These are phyloP conservation scores for Drechslerella coelobrocha DNA, from an alignment of 2,329 filamentous ascomycete species.

Conservation along the genomic window DNA sequence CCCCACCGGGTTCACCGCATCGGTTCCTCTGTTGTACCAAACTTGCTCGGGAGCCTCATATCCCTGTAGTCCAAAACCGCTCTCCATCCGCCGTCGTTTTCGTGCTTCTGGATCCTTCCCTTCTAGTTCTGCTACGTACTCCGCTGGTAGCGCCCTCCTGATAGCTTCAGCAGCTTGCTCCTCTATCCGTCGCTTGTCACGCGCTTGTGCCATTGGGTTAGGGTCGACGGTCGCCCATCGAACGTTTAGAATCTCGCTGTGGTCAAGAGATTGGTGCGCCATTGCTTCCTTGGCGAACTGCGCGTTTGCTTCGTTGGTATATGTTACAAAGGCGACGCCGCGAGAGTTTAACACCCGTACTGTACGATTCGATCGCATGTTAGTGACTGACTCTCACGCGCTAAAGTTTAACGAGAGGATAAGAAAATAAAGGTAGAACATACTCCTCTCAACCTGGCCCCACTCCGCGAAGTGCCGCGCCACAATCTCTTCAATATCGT, in stretches of 20 bases:
- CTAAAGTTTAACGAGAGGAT: not conserved
- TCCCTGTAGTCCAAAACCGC: slow-evolving; percentile 83
- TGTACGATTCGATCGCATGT: slow-evolving; percentile 52
- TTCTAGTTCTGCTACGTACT: slow-evolving; percentile 92
- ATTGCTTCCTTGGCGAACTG: slow-evolving; percentile 95
- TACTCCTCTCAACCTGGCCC: slow-evolving; percentile 83
- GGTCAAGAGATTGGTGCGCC: slow-evolving; percentile 90
- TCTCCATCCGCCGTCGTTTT: slow-evolving; percentile 88
- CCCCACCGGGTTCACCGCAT: slow-evolving; percentile 69
- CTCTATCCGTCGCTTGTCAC: slow-evolving; percentile 86
- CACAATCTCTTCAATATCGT: slow-evolving; percentile 96
- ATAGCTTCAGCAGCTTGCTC: slow-evolving; percentile 97
- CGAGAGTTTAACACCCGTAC: slow-evolving; percentile 83
- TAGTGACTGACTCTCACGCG: slow-evolving; percentile 47
- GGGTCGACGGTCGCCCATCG: slow-evolving; percentile 97
- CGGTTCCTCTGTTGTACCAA: slow-evolving; percentile 82
- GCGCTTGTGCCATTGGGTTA: slow-evolving; percentile 90
- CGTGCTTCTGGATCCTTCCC: slow-evolving; percentile 84
- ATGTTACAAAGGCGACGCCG: slow-evolving; percentile 94
- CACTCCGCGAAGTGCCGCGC: slow-evolving; percentile 95
- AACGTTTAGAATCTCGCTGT: slow-evolving; percentile 91
- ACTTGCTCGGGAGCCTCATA: slow-evolving; percentile 95
- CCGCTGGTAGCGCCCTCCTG: slow-evolving; percentile 81
- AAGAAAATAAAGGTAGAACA: slow-evolving; percentile 48
- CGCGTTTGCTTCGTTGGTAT: slow-evolving; percentile 85